A percentile compares a stretch with the other conserved stretches of the same genome.
Conservation (phyloP, 2,329 filamentous ascomycete species). For the Chaetothyriales sp. region DNA sequence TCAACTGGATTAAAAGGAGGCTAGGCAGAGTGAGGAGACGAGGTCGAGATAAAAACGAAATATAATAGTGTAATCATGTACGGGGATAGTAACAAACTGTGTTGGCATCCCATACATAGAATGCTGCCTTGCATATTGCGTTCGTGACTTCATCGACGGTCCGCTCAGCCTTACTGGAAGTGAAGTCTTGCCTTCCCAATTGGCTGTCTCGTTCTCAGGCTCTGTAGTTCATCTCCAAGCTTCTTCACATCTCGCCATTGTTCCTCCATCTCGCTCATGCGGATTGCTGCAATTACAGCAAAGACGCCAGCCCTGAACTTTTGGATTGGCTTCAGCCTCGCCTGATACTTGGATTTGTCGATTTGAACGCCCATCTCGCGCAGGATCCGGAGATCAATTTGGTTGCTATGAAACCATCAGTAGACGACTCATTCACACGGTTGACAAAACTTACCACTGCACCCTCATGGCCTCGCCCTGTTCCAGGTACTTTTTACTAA, state of each 20-base stretch:
- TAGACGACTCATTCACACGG: constrained; percentile 2
- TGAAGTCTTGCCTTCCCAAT: not conserved
- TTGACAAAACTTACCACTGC: constrained; percentile 59
- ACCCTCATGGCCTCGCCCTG: constrained; percentile 51
- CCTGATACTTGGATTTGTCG: constrained; percentile 21
- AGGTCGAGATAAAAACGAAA: no score
- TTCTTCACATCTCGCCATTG: constrained; percentile 33
- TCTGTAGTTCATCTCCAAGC: constrained; percentile 31
- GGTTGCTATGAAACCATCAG: constrained; percentile 53
- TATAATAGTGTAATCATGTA: no score
- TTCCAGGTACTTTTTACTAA: constrained; percentile 76
- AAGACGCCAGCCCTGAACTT: constrained; percentile 32
- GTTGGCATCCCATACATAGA: no score
- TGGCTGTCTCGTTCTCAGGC: constrained; percentile 24
- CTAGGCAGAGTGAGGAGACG: no score
- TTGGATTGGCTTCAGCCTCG: constrained; percentile 21
- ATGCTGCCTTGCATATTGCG: no score
- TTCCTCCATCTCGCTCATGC: constrained; percentile 32
- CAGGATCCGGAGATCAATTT: constrained; percentile 75
- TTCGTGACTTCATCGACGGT: no score
- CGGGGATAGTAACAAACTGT: no score
- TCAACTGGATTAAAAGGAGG: no score
- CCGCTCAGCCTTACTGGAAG: not conserved
- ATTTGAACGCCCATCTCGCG: constrained; percentile 61
- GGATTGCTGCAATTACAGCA: constrained; percentile 30